phyloP scores from a whole-genome alignment of 78 protist genomes.

The Pelomyxa schiedti region DNA sequence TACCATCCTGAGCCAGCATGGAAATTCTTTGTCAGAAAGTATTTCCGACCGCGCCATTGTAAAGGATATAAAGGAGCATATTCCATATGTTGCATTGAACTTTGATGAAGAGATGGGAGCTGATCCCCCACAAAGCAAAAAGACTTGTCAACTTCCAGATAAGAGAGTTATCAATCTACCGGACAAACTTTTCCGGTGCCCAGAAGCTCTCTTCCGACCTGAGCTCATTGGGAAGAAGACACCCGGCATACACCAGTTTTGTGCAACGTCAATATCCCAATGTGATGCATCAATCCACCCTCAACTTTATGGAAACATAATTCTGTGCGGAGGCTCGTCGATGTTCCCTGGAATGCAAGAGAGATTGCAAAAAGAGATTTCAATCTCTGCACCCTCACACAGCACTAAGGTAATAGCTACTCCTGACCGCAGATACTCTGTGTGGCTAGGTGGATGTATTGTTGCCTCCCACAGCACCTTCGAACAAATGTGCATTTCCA shows the following conservation, averaged over 20 bases:
- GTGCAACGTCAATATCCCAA: conserved; percentile 2
- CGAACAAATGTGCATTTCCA: conserved; percentile 50
- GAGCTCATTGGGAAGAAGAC: conserved; percentile 60
- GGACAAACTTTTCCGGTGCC: conserved; percentile 69
- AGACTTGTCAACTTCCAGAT: conserved; percentile 62
- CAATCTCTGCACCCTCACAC: conserved; percentile 21
- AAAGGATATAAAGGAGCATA: conserved; percentile 48
- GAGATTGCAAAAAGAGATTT: conserved; percentile 35
- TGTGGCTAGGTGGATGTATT: conserved; percentile 78
- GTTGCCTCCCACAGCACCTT: conserved; percentile 43
- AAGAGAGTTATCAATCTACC: conserved; percentile 74
- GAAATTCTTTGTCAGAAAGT: conserved; percentile 72
- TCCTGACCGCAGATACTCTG: conserved; percentile 41
- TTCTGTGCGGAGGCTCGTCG: conserved; percentile 69
- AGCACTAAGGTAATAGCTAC: no score
- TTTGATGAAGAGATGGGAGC: conserved; percentile 66
- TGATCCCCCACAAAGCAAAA: conserved; percentile 56
- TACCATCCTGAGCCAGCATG: conserved; percentile 70
- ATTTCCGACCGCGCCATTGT: conserved; percentile 80
- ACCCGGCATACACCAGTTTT: conserved; percentile 45
- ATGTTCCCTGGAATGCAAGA: conserved; percentile 38
- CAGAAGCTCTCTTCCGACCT: conserved; percentile 85
- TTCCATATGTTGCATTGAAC: conserved; percentile 43
- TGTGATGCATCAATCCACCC: conserved; percentile 36
- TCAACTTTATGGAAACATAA: conserved; percentile 39